Evolutionary conservation across 495 filamentous ascomycete genomes (phyloP).

Genomic region (Tricharina praecox): DNA sequence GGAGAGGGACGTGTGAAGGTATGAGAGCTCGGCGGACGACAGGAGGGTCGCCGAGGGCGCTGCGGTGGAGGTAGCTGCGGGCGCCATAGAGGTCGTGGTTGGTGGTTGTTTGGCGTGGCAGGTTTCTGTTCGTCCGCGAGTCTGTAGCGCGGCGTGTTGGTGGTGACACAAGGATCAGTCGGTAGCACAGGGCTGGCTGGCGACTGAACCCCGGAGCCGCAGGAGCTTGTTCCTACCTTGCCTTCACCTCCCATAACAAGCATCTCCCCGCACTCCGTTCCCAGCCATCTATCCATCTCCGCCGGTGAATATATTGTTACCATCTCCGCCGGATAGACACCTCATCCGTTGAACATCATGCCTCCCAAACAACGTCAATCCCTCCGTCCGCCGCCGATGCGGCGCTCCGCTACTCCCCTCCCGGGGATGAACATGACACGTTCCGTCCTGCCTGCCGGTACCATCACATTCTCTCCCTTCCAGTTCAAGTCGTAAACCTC

Average conservation of each 20-base stretch:
- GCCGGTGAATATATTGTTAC: neutral
- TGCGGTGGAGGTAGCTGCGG: conserved; percentile 7
- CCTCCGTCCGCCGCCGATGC: conserved; percentile 5
- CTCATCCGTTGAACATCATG: neutral
- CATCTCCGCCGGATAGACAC: too few relatives aligned
- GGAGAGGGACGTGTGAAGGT: conserved; percentile 75
- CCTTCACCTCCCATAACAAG: neutral
- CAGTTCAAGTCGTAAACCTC: too few relatives aligned
- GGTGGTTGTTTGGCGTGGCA: conserved; percentile 7
- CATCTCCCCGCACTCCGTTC: neutral
- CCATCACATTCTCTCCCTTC: conserved; percentile 4
- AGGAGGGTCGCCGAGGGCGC: conserved; percentile 37
- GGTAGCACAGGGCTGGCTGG: neutral
- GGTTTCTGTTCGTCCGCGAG: neutral
- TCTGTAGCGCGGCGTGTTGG: neutral
- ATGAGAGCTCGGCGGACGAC: conserved; percentile 89
- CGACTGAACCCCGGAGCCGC: neutral
- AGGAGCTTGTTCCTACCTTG: neutral
- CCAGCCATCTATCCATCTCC: neutral
- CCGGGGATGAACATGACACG: conserved; percentile 6
- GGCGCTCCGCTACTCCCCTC: conserved; percentile 2
- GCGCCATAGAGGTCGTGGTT: conserved; percentile 21
- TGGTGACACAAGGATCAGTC: too few relatives aligned
- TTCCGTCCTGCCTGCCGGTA: conserved; percentile 18
- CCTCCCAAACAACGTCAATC: conserved; percentile 7